Conservation (phyloP, 2,329 filamentous ascomycete species). For the Camillea tinctor region DNA sequence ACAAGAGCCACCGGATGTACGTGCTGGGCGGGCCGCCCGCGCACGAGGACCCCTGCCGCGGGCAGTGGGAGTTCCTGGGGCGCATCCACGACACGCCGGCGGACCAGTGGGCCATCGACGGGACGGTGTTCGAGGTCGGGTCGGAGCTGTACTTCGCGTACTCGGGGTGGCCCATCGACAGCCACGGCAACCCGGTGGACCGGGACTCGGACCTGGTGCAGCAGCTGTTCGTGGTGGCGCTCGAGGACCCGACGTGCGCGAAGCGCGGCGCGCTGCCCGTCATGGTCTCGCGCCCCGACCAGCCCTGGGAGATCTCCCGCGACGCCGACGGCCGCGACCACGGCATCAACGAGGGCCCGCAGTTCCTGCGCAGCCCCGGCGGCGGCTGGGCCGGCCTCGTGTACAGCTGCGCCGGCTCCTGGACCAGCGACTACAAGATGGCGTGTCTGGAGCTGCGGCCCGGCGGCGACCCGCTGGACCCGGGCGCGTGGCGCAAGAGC, state of each 20-base stretch:
- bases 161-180: conserved; percentile 32
- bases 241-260: conserved; percentile 25
- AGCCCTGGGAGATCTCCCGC: conserved; percentile 31
- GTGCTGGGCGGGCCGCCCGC: conserved; percentile 31
- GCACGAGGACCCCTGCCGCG: conserved; percentile 26
- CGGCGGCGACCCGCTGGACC: conserved; percentile 29
- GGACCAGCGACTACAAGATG: conserved; percentile 36
- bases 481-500: conserved; percentile 30
- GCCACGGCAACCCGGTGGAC: conserved; percentile 1
- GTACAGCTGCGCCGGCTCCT: conserved; percentile 32
- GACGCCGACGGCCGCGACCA: conserved; percentile 27
- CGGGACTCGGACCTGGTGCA: conserved; percentile 26
- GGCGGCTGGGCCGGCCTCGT: conserved; percentile 30
- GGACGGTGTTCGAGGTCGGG: conserved; percentile 30
- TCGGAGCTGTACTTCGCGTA: conserved; percentile 30
- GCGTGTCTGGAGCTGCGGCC: conserved; percentile 25
- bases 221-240: conserved; percentile 29
- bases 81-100: conserved; percentile 28
- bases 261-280: conserved; percentile 15
- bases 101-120: conserved; percentile 34
- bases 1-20: conserved; percentile 34
- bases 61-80: conserved; percentile 33
- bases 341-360: conserved; percentile 35
- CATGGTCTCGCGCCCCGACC: conserved; percentile 23
- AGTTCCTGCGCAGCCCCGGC: conserved; percentile 31